A percentile compares a stretch with the other conserved stretches of the same genome.
These are phyloP conservation scores for Xylariaceae sp. DNA, from an alignment of 2,329 filamentous ascomycete species.

Conservation along the genomic window DNA sequence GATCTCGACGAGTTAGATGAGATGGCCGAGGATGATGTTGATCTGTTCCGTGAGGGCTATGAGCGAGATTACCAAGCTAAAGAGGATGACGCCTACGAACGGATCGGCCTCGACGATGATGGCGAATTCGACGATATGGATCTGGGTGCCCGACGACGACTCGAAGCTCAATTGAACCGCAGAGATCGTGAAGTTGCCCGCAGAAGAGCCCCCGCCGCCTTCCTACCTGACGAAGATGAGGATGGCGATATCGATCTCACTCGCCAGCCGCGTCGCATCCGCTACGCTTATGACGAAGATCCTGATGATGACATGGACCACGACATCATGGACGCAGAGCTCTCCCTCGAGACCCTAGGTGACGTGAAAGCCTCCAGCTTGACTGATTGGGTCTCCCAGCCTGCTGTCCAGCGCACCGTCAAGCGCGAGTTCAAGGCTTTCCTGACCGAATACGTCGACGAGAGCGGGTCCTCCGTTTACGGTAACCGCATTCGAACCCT, in stretches of 20 bases:
- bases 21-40: conserved; percentile 75
- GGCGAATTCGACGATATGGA: conserved; percentile 69
- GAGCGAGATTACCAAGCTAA: conserved; percentile 67
- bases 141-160: conserved; percentile 59
- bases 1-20: conserved; percentile 77
- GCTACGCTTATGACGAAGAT: conserved; percentile 92
- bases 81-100: conserved; percentile 66
- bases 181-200: conserved; percentile 69
- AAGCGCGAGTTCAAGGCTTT: conserved; percentile 97
- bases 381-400: conserved; percentile 91
- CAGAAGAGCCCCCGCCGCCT: conserved; percentile 66
- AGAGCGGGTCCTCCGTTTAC: conserved; percentile 86
- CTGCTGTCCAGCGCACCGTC: conserved; percentile 86
- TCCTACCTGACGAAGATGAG: conserved; percentile 77
- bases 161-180: conserved; percentile 70
- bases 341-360: conserved; percentile 83
- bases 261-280: conserved; percentile 75
- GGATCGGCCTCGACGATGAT: conserved; percentile 71
- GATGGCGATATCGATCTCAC: conserved; percentile 82
- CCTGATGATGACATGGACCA: conserved; percentile 87
- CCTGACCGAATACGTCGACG: conserved; percentile 91
- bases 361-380: conserved; percentile 92
- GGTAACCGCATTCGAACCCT: conserved; percentile 89
- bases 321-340: conserved; percentile 92
- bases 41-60: conserved; percentile 71